Conservation (phyloP, 1,284 basidiomycete species). For the Cystobasidium sp. region DNA sequence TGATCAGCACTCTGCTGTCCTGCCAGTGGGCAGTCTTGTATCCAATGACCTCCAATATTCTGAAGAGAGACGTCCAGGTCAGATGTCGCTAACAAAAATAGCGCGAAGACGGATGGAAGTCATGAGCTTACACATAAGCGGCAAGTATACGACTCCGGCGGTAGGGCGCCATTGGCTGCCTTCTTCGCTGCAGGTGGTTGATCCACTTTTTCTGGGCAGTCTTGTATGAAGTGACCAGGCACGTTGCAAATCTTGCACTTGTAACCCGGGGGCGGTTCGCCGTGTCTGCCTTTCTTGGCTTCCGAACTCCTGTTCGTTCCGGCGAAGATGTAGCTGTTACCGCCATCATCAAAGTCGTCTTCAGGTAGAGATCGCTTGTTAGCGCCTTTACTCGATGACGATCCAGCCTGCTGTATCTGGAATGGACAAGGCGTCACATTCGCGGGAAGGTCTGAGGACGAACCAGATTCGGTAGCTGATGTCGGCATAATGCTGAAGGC, state of each 20-base stretch:
- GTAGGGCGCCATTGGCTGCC: conserved; percentile 76
- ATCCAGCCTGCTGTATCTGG: conserved; percentile 1
- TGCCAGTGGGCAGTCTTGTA: conserved; percentile 74
- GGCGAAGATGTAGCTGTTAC: conserved; percentile 50
- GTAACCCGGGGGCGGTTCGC: conserved; percentile 62
- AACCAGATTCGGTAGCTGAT: conserved; percentile 53
- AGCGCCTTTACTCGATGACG: conserved; percentile 40
- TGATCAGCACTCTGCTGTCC: conserved; percentile 44
- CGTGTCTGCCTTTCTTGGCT: conserved; percentile 41
- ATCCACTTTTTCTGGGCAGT: conserved; percentile 72
- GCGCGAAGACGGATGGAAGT: too few relatives aligned
- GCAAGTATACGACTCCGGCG: conserved; percentile 80
- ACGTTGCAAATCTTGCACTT: conserved; percentile 77
- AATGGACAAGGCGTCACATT: conserved; percentile 76
- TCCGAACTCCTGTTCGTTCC: conserved; percentile 37
- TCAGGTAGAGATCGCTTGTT: conserved; percentile 47
- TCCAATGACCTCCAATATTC: conserved; percentile 66
- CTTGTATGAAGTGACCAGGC: conserved; percentile 59
- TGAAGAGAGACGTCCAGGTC: neutral
- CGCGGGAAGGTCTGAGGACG: conserved; percentile 61
- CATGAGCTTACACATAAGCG: conserved; percentile 74
- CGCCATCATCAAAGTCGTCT: conserved; percentile 49
- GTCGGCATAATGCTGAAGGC: conserved; percentile 68
- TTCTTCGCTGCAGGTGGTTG: conserved; percentile 11
- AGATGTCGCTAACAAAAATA: too few relatives aligned